Base-by-base conservation (phyloP, 768 basidiomycete genomes). In the Cystofilobasidium ferigula region DNA sequence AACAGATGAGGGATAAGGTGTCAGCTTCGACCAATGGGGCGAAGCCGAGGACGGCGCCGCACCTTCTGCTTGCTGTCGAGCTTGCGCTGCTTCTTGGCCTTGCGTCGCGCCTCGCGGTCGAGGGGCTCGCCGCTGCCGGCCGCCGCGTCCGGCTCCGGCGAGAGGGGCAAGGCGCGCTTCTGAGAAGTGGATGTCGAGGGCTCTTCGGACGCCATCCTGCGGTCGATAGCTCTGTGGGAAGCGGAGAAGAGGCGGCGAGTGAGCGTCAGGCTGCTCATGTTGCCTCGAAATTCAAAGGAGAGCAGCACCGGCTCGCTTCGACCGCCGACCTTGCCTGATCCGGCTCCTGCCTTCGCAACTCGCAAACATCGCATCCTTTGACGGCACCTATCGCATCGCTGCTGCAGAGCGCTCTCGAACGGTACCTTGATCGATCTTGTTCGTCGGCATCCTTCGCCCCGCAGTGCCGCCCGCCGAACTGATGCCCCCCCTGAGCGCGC, bases 1-100 rank as follows among this genome's bases (percentile, higher is more conserved):
- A 22, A 3, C 8, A 7, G n/a, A 5, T n/a, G 26, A 16, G 51
- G 4, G 28, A 16, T 22, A 13, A 32, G 26, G n/a, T 42, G 40
- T 10, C 26, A 54, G 51, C 30, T 32, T 20, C 10, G 40, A 42
- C 30, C 6, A 32, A 22, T 3, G 51, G 28, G 3, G 20, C 2
- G 51, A 54, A 18, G 4, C 28, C 28, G 18, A 32, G 26, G 51
- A 28, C 14, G 14, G 28, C 26, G 28, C 26, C 14, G 45, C 22
- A 47, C 45, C 45, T 47, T 47, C 45, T 47, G 45, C 45, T 47
- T 47, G 45, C 45, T 24, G 9, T 60, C 22, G 40, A 60, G 36
- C 43, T 45, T 30, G 58, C 43, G 36, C 24, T 28, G 38, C 58
- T 60, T 60, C 35, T 42, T 60, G 26, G 36, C 36, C 58, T 40